Evolutionary conservation across 2,329 filamentous ascomycete species (phyloP), one percentile per base, ranked within the genome.

Genomic region (Talaromyces verruculosus): DNA sequence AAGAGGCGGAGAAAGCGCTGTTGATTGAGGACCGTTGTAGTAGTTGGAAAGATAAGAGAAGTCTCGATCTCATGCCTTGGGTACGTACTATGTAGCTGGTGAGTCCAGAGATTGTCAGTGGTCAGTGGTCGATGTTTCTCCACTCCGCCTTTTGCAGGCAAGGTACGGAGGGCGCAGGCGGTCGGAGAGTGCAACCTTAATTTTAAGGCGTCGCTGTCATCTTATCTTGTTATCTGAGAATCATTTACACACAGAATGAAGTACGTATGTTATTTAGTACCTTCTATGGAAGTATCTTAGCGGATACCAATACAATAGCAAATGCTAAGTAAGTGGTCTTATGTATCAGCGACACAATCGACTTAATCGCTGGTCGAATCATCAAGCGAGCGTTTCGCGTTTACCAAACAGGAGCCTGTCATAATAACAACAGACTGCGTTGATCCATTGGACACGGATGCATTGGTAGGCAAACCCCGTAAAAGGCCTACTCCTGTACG

Each of bases 361-460:
- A 60, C 57, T 60, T 61, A 63, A 55, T 33, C 62, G 62, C 49
- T 49, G 51, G 51, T 63, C 64, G 55, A 69, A 69, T 69, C 65
- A 66, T 64, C 63, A 30, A 45, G 41, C 30, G 39, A 61, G 39
- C 61, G 64, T 45, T 45, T 67, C 67, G 68, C 62, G 68, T 71
- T 59, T 62, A 65, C 66, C 67, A 69, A 61, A 49, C 47, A 51
- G 49, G 22, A 22, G 30, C 35, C 19, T 53, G 60, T 49, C 59
- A 68, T 22, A 64, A 66, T 25, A 57, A 55, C 39, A 45, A 66
- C 35, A 61, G 17, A 19, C 19, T 35, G 30, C 39, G 28, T 19
- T 35, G 33, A 35, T 35, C 33, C 11, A 35, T 37, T 57, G 17
- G 8, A 47, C 25, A 2, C 7, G 51, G 10, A 37, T 22, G 51